Base-by-base conservation (phyloP, 257 asterid species). In the Solanum lycopersicoides region DNA sequence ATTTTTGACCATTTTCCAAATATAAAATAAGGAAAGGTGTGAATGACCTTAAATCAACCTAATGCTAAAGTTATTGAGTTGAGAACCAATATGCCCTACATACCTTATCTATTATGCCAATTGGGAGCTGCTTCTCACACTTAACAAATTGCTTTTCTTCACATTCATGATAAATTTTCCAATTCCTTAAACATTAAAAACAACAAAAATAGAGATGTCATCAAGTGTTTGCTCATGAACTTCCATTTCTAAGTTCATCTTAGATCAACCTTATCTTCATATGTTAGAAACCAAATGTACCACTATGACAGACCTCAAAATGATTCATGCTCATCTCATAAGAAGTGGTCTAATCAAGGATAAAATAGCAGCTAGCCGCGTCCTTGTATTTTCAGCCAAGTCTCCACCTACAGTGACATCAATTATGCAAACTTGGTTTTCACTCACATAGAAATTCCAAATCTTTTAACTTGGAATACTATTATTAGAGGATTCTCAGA, bases 171-270 rank as follows among this genome's bases (percentile, higher is more conserved):
- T 37, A 65, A 44, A 60, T 34, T 83, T 83, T 7, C 34, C 86
- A 60, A 35, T 83, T 60, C 76, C 15, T 7, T 63, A 60, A n/a
- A 60, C 25, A 59, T 35, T 5, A 56, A 7, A 32, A 50, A 83
- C 71, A 35, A 11, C 56, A 47, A 47, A 83, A 21, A 37, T 47
- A 65, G 85, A 91, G 89, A 93, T 95, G 98, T 90, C 89, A 91
- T 86, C 91, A 94, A 92, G 94, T 94, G 91, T 92, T 60, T 92
- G 93, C 93, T 94, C 93, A 88, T 93, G 96, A 93, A 84, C 91
- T 92, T 92, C 95, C 93, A 91, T 93, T 83, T 91, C 96, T 89
- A 93, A 92, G 88, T 93, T 93, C 93, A 94, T 93, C 93, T 93
- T 92, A 82, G 90, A 91, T 90, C 95, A 93, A 11, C 97, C 96